Evolutionary conservation across 257 asterid genomes (phyloP).

Genomic region (Rubia yunnanensis): DNA sequence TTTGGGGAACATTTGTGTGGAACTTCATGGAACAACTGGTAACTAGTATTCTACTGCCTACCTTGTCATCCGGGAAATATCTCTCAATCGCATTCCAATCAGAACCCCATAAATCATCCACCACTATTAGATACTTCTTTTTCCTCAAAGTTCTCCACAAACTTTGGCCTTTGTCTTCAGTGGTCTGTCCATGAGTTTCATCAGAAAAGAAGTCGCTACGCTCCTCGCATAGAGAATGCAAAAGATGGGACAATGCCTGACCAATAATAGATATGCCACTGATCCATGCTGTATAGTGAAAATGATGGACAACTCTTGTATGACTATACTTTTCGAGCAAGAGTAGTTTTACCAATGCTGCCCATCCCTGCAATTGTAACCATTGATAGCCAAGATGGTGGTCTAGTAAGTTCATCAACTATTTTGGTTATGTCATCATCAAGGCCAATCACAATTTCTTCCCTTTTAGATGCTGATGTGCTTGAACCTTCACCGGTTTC

Average conservation of each 20-base stretch:
- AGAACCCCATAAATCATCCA: slow-evolving; percentile 7
- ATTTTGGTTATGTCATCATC: neutral
- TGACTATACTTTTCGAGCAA: neutral
- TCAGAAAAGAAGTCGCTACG: neutral
- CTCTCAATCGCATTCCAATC: neutral
- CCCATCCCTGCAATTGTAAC: slow-evolving; percentile 4
- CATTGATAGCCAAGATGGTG: neutral
- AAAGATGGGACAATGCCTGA: neutral
- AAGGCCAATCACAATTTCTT: slow-evolving; percentile 2
- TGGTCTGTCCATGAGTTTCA: neutral
- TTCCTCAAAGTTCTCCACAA: neutral
- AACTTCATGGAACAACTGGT: slow-evolving; percentile 1
- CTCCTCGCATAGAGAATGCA: neutral
- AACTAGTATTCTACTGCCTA: slow-evolving; percentile 2
- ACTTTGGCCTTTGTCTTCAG: neutral
- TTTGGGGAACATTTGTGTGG: neutral
- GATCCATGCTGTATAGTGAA: slow-evolving; percentile 2
- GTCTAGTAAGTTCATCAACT: neutral
- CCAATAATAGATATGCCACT: neutral
- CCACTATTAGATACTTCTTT: neutral
- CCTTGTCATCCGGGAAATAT: slow-evolving; percentile 8
- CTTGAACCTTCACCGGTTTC: neutral
- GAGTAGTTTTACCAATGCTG: neutral
- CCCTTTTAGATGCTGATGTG: neutral
- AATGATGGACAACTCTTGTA: neutral